phyloP scores from a whole-genome alignment of 176 grass and related monocot genomes.

The barley (Hordeum vulgare) region MorexV3_pseudomolecules_assembly NC_058522.1:324028709-324029208 shows the following conservation, averaged over 20 bases:
- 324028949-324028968: not conserved
- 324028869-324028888: not conserved
- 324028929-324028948: not conserved
- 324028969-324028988: not conserved
- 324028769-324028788: not conserved
- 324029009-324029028: not conserved
- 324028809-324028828: not conserved
- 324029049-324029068: no score
- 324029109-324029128: not conserved
- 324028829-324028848: not conserved
- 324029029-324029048: not conserved
- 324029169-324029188: not conserved
- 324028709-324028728: not conserved
- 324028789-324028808: not conserved
- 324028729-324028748: not conserved
- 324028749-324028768: not conserved
- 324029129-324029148: not conserved
- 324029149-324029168: not conserved
- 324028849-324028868: not conserved
- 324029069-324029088: not conserved
- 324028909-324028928: constrained; percentile 7
- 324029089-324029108: not conserved
- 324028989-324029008: no score
- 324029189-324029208: not conserved
- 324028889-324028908: no score